These are phyloP conservation scores for Echites panduratus DNA, from an alignment of 257 asterid species.

Conservation along the genomic window DNA sequence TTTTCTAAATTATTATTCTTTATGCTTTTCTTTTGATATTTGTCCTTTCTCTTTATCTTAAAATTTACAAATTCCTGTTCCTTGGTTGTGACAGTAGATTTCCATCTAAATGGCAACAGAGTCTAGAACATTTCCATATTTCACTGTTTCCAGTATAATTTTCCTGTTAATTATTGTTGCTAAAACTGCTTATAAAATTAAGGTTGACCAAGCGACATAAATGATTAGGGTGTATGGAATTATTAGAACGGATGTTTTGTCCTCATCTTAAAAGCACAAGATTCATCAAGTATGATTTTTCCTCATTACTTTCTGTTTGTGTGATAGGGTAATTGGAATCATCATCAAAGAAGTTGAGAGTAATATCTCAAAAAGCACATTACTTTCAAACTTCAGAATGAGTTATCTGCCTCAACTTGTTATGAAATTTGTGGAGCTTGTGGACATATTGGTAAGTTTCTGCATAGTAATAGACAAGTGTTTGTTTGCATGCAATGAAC, in stretches of 20 bases:
- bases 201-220: not conserved
- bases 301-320: not conserved
- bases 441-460: slow-evolving; percentile 78
- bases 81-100: not conserved
- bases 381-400: slow-evolving; percentile 77
- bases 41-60: not conserved
- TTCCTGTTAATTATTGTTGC: not conserved
- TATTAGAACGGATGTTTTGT: not conserved
- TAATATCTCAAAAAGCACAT: slow-evolving; percentile 57
- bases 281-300: not conserved
- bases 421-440: slow-evolving; percentile 76
- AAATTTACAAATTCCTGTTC: not conserved
- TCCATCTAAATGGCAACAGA: not conserved
- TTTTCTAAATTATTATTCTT: not conserved
- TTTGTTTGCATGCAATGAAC: slow-evolving; percentile 4
- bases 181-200: not conserved
- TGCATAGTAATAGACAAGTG: not conserved
- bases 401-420: slow-evolving; percentile 70
- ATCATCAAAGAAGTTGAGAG: slow-evolving; percentile 78
- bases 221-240: not conserved
- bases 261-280: not conserved
- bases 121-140: not conserved
- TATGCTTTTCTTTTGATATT: not conserved
- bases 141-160: not conserved
- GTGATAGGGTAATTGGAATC: slow-evolving; percentile 65